Evolutionary conservation across 2,329 filamentous ascomycete species (phyloP).

Genomic region (Calonectria honghensis): DNA sequence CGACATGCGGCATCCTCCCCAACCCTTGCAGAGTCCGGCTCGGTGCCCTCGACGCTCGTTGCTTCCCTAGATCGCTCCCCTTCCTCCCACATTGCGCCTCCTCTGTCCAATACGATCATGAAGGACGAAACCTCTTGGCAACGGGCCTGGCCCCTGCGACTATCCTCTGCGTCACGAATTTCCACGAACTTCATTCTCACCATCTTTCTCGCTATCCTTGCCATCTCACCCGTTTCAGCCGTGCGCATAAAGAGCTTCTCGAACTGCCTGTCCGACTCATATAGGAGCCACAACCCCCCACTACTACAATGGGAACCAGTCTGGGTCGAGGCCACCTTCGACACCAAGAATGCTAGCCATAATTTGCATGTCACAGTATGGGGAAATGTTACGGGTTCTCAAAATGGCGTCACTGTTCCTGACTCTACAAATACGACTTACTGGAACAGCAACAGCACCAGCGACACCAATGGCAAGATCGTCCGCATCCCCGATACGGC

Average conservation of each 20-base stretch:
- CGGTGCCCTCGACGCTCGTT: slow-evolving; percentile 47
- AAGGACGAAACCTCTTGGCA: slow-evolving; percentile 34
- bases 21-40: slow-evolving; percentile 45
- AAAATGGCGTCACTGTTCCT: slow-evolving; percentile 75
- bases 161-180: slow-evolving; percentile 43
- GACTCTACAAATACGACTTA: slow-evolving; percentile 69
- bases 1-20: slow-evolving; percentile 51
- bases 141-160: slow-evolving; percentile 46
- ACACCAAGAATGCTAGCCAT: slow-evolving; percentile 75
- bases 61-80: slow-evolving; percentile 39
- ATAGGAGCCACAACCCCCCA: slow-evolving; percentile 73
- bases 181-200: slow-evolving; percentile 58
- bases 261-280: slow-evolving; percentile 84
- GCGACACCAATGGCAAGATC: slow-evolving; percentile 84
- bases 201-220: slow-evolving; percentile 62
- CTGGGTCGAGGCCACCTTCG: slow-evolving; percentile 84
- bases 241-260: slow-evolving; percentile 82
- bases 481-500: slow-evolving; percentile 72
- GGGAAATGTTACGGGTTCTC: slow-evolving; percentile 90
- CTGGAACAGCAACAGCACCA: slow-evolving; percentile 78
- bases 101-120: slow-evolving; percentile 45
- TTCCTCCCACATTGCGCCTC: slow-evolving; percentile 32
- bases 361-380: slow-evolving; percentile 87
- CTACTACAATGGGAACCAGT: slow-evolving; percentile 88
- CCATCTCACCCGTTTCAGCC: slow-evolving; percentile 70